Evolutionary conservation across 352 stramenopile genomes (phyloP), one percentile per base, ranked within the genome.

Genomic region (Pythium coloratum): DNA sequence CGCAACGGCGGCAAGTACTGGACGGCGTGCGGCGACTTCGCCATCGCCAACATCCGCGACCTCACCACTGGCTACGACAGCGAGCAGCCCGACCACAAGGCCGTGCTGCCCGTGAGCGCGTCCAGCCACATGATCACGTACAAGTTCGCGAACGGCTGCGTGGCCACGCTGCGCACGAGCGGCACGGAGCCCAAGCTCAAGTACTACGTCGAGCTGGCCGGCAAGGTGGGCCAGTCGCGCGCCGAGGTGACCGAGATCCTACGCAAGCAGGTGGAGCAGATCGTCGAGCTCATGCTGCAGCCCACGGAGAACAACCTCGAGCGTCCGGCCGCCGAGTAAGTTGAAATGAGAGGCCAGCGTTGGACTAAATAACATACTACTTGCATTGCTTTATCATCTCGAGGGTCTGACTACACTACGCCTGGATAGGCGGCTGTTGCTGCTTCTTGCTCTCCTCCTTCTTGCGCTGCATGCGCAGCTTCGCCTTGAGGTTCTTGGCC

Each of bases 161-260:
- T 99, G 49, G 90, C 95, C 20, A 99, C 98, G 58, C 89, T 99
- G 60, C 91, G 97, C 66, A 99, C 96, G 38, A 99, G 95, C 73
- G 97, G 97, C 20, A 99, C 97, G 13, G 97, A 99, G 76, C 97
- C 97, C 24, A 99, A 99, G 79, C 97, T 99, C 65, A 99, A 99
- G 80, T 99, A 98, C 73, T 99, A 99, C 75, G 90, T 98, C 40
- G 97, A 99, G 82, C 76, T 94, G 13, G 84, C 85, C 26, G 88
- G 86, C 24, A 70, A 79, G 32, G 76, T 88, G 24, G 84, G 86
- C 18, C 78, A 92, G 70, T 80, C 76, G 50, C 85, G 83, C 24
- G 76, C 77, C 26, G 82, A 92, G 32, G 82, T 94, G 12, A 76
- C 71, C 9, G 56, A 64, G 4, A 80, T 86, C 36, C 68, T 94